phyloP scores from a whole-genome alignment of 2,329 filamentous ascomycete species.

The Thielaviopsis euricoi region DNA sequence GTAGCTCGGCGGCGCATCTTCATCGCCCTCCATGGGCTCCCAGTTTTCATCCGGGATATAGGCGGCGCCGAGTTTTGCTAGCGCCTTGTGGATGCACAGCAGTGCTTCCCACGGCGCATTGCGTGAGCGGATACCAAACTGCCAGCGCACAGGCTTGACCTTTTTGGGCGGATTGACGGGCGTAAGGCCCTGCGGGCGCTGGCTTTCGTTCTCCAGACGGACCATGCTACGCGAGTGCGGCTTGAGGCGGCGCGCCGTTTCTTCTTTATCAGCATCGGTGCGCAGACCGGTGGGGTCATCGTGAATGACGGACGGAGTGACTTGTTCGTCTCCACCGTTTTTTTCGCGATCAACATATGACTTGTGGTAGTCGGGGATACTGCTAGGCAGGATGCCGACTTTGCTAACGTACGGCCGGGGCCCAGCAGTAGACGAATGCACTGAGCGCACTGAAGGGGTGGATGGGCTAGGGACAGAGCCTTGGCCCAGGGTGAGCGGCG shows the following conservation, averaged over 20 bases:
- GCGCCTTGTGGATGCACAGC: conserved; percentile 83
- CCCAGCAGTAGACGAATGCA: conserved; percentile 27
- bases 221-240: conserved; percentile 62
- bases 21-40: conserved; percentile 27
- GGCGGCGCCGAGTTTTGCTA: conserved; percentile 72
- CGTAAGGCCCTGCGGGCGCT: conserved; percentile 44
- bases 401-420: conserved; percentile 56
- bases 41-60: conserved; percentile 59
- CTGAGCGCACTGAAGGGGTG: conserved; percentile 39
- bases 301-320: conserved; percentile 24
- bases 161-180: conserved; percentile 51
- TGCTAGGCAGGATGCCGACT: conserved; percentile 81
- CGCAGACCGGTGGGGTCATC: conserved; percentile 35
- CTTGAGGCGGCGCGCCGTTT: conserved; percentile 64
- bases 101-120: conserved; percentile 92
- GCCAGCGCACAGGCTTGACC: conserved; percentile 75
- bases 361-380: conserved; percentile 75
- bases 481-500: background rate
- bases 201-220: conserved; percentile 44
- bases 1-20: conserved; percentile 23
- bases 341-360: conserved; percentile 68
- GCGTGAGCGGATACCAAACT: conserved; percentile 89
- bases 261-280: conserved; percentile 61
- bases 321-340: conserved; percentile 26
- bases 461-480: conserved; percentile 23